Evolutionary conservation across 441 rosid species (phyloP).

Genomic region (Syzygium malaccense): DNA sequence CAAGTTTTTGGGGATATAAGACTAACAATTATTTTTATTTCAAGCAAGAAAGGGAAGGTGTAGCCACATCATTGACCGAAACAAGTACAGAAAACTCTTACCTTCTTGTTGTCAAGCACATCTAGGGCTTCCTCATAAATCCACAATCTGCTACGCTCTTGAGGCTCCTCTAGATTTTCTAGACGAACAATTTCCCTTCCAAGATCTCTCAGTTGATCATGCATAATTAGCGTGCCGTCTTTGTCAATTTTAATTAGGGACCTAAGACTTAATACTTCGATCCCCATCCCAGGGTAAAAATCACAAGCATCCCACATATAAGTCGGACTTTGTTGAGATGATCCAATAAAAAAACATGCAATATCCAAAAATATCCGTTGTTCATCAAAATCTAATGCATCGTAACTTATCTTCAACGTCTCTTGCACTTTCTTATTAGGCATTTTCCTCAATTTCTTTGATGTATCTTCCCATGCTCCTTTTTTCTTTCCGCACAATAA

Average conservation of each 20-base stretch:
- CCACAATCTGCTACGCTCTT: not conserved
- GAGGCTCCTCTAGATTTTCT: not conserved
- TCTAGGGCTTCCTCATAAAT: accelerated
- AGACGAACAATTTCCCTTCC: not conserved
- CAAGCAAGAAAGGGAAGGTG: not conserved
- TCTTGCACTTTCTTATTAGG: not conserved
- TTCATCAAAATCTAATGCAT: accelerated
- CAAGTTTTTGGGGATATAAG: no score
- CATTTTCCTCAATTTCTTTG: not conserved
- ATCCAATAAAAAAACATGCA: not conserved
- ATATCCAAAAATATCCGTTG: not conserved
- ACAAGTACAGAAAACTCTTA: not conserved
- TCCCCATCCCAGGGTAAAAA: accelerated
- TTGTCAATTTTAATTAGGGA: not conserved
- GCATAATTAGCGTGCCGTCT: accelerated
- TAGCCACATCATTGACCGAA: accelerated
- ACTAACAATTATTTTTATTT: accelerated
- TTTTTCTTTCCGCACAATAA: not conserved
- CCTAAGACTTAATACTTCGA: not conserved
- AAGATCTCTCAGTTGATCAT: not conserved
- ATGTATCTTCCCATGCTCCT: not conserved
- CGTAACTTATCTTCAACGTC: no score
- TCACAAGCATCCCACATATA: not conserved
- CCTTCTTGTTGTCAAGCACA: accelerated
- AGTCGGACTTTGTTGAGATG: accelerated